Conservation (phyloP, 1,284 basidiomycete genomes). For the Sutorius eximius region DNA sequence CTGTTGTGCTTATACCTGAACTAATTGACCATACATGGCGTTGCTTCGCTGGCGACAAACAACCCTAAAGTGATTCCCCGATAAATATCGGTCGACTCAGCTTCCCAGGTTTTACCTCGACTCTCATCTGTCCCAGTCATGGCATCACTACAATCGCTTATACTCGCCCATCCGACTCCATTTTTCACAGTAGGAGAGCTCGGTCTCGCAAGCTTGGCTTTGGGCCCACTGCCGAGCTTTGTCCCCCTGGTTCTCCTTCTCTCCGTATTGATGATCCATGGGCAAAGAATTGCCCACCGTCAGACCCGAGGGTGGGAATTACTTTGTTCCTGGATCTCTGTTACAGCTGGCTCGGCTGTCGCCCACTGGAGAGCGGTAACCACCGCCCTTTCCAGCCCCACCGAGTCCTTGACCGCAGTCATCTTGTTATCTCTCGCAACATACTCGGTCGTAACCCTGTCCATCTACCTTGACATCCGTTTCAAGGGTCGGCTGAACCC, state of each 20-base stretch:
- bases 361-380: conserved; percentile 51
- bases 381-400: conserved; percentile 55
- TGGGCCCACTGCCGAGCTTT: conserved; percentile 52
- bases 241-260: conserved; percentile 51
- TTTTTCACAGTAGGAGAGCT: conserved; percentile 41
- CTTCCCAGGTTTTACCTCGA: not conserved
- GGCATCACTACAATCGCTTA: conserved; percentile 27
- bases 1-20: not conserved
- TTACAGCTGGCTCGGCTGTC: conserved; percentile 48
- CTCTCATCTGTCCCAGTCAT: conserved; percentile 20
- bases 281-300: conserved; percentile 43
- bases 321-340: conserved; percentile 39
- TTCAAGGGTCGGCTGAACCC: conserved; percentile 32
- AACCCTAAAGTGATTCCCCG: conserved; percentile 19
- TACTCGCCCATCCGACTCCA: conserved; percentile 25
- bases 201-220: conserved; percentile 44
- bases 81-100: conserved; percentile 18
- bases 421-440: conserved; percentile 44
- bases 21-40: not conserved
- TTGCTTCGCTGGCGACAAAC: conserved; percentile 22
- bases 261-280: conserved; percentile 50
- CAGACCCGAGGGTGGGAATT: conserved; percentile 35
- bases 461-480: conserved; percentile 42
- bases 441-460: conserved; percentile 35
- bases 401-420: conserved; percentile 49